phyloP scores from a whole-genome alignment of 2,329 filamentous ascomycete species.

The Hypocreales sp. region DNA sequence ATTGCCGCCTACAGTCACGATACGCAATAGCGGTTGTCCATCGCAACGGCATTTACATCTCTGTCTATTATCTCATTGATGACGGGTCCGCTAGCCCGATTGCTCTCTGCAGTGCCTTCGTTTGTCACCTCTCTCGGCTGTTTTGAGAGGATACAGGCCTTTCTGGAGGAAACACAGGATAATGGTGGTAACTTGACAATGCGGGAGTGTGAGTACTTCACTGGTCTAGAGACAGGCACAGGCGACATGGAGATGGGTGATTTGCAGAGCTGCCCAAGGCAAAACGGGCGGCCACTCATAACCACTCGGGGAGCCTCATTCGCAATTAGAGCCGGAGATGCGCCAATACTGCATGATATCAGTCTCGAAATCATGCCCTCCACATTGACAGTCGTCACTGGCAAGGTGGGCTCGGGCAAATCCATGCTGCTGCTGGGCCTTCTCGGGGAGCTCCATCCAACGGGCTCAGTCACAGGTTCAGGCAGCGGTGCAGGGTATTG shows the following conservation, averaged over 20 bases:
- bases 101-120: constrained; percentile 8
- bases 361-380: constrained; percentile 1
- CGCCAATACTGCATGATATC: constrained; percentile 1
- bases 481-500: constrained; percentile 5
- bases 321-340: not conserved
- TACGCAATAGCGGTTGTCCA: not conserved
- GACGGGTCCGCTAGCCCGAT: constrained; percentile 6
- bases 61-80: constrained; percentile 10
- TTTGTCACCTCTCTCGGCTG: constrained; percentile 9
- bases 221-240: too few relatives aligned
- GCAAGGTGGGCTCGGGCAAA: constrained; percentile 9
- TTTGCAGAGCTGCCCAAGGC: too few relatives aligned
- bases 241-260: too few relatives aligned
- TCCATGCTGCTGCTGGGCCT: constrained; percentile 4
- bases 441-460: constrained; percentile 4
- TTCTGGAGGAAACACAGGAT: constrained; percentile 1
- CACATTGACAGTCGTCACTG: constrained; percentile 5
- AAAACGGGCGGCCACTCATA: too few relatives aligned
- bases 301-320: too few relatives aligned
- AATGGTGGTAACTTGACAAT: too few relatives aligned
- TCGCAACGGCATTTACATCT: constrained; percentile 8
- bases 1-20: constrained; percentile 2
- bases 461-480: not conserved
- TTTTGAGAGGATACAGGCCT: constrained; percentile 9
- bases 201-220: too few relatives aligned